These are phyloP conservation scores for Fusarium haematococcum DNA, from an alignment of 2,329 filamentous ascomycete species.

Conservation along the genomic window DNA sequence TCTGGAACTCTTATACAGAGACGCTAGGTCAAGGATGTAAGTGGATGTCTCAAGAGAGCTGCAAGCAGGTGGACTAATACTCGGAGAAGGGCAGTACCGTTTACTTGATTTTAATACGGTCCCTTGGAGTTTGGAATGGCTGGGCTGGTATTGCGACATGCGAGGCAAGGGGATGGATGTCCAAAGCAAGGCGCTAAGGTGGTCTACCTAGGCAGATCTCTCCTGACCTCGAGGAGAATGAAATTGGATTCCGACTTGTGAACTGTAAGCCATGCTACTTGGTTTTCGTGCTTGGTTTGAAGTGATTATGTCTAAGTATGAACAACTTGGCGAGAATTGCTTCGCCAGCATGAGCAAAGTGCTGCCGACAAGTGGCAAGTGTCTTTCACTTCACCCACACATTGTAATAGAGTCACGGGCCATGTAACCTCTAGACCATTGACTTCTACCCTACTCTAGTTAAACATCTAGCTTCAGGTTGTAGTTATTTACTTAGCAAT, in stretches of 20 bases:
- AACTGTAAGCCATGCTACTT: background rate
- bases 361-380: background rate
- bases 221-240: background rate
- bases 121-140: background rate
- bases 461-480: background rate
- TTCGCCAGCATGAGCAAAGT: background rate
- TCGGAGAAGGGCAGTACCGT: background rate
- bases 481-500: background rate
- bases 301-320: background rate
- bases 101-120: background rate
- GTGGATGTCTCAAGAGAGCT: background rate
- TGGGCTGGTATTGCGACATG: background rate
- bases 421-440: background rate
- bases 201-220: background rate
- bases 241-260: background rate
- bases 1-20: background rate
- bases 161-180: background rate
- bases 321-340: no score
- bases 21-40: background rate
- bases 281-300: background rate
- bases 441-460: rapidly evolving
- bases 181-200: background rate
- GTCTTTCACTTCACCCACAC: background rate
- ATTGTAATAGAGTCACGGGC: background rate
- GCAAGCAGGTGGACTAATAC: background rate